A percentile compares a stretch with the other conserved stretches of the same genome.
Conservation (phyloP, 2,329 filamentous ascomycete species). For the Alternaria atra region DNA sequence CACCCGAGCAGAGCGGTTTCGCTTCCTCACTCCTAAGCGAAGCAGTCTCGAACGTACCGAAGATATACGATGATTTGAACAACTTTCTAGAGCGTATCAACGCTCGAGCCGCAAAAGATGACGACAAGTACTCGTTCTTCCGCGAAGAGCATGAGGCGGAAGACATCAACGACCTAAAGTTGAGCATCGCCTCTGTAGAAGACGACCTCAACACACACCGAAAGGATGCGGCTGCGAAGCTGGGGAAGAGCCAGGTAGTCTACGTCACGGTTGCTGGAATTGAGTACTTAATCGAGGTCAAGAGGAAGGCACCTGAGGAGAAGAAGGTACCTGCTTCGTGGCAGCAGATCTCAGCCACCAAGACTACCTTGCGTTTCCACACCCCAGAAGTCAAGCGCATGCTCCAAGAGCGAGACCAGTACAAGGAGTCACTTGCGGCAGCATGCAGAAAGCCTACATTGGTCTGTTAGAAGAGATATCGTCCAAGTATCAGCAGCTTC, state of each 20-base stretch:
- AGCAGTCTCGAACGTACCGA: constrained; percentile 78
- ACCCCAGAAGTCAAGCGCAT: constrained; percentile 87
- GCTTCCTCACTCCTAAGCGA: constrained; percentile 72
- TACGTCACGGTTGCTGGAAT: constrained; percentile 90
- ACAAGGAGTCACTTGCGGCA: constrained; percentile 90
- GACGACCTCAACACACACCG: constrained; percentile 85
- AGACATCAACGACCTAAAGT: constrained; percentile 85
- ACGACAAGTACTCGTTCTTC: constrained; percentile 97
- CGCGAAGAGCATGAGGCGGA: constrained; percentile 87
- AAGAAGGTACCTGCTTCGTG: constrained; percentile 93
- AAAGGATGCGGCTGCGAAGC: constrained; percentile 71
- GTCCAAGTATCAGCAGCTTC: constrained; percentile 85
- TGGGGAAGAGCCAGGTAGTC: constrained; percentile 75
- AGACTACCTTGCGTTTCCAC: constrained; percentile 91
- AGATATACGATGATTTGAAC: constrained; percentile 76
- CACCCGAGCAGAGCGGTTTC: constrained; percentile 75
- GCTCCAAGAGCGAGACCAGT: constrained; percentile 87
- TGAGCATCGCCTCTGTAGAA: constrained; percentile 93
- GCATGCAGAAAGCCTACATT: constrained; percentile 85
- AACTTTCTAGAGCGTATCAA: constrained; percentile 87
- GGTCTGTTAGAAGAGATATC: constrained; percentile 77
- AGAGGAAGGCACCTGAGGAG: constrained; percentile 73
- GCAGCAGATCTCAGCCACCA: constrained; percentile 94
- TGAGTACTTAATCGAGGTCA: constrained; percentile 92
- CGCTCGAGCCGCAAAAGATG: constrained; percentile 77